phyloP scores from a whole-genome alignment of 78 protist genomes.

The Paulinella micropora region DNA sequence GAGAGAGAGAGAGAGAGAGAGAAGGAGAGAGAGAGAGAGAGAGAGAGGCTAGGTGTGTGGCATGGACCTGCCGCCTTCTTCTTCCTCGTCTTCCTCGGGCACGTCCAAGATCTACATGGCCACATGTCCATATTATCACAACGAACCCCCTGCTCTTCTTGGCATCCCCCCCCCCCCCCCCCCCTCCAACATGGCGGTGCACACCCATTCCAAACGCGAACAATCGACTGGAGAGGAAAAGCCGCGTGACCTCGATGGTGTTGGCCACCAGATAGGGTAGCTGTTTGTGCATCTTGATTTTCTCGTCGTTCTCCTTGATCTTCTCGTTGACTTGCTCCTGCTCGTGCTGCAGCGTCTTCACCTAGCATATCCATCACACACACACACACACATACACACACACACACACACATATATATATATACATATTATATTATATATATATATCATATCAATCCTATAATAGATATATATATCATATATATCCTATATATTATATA shows the following conservation, averaged over 20 bases:
- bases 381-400: too few species aligned
- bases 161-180: neutral
- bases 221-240: too few species aligned
- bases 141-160: too few species aligned
- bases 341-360: neutral
- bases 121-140: too few species aligned
- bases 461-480: too few species aligned
- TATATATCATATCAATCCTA: too few species aligned
- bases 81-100: constrained; percentile 45
- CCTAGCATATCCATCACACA: neutral
- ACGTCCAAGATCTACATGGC: constrained; percentile 54
- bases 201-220: neutral
- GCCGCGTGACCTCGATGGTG: constrained; percentile 77
- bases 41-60: too few species aligned
- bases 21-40: too few species aligned
- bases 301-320: constrained; percentile 68
- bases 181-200: too few species aligned
- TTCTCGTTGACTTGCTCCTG: neutral
- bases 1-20: too few species aligned
- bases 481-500: neutral
- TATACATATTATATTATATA: too few species aligned
- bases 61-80: constrained; percentile 34
- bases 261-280: constrained; percentile 93
- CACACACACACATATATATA: too few species aligned
- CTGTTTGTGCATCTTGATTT: constrained; percentile 80